phyloP scores from a whole-genome alignment of 2,329 filamentous ascomycete species.

The Diaporthe helianthi region DNA sequence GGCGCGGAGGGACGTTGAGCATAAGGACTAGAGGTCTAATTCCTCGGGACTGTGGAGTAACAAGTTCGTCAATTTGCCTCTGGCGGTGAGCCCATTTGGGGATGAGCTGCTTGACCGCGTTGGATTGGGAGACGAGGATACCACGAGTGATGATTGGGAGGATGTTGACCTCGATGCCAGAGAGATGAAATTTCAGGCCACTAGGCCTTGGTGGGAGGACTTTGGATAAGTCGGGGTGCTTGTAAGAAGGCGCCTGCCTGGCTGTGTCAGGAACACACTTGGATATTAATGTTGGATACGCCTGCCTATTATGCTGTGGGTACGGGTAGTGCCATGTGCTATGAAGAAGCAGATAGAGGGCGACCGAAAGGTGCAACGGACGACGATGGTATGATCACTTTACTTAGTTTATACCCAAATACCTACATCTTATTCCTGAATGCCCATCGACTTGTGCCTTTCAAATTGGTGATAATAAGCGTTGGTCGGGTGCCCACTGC shows the following conservation, averaged over 20 bases:
- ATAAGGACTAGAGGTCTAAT: slow-evolving; percentile 20
- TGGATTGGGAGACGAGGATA: neutral
- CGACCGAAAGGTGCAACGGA: neutral
- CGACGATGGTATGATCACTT: slow-evolving; percentile 22
- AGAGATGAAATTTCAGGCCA: slow-evolving; percentile 4
- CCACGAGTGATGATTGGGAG: slow-evolving; percentile 15
- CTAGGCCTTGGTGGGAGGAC: slow-evolving; percentile 22
- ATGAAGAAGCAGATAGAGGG: neutral
- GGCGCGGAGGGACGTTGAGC: neutral
- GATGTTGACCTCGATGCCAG: slow-evolving; percentile 18
- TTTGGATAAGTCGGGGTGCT: neutral
- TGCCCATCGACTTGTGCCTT: neutral
- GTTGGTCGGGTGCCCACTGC: too few species aligned
- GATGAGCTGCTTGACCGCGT: neutral
- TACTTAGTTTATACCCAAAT: slow-evolving; percentile 26
- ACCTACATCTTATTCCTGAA: neutral
- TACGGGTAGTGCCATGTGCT: slow-evolving; percentile 1
- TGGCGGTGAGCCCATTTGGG: slow-evolving; percentile 13
- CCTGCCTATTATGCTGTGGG: neutral
- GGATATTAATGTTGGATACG: slow-evolving; percentile 20
- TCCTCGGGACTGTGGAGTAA: slow-evolving; percentile 9
- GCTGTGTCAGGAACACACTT: slow-evolving; percentile 1
- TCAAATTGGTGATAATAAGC: too few species aligned
- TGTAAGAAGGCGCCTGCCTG: neutral
- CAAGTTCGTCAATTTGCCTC: slow-evolving; percentile 17